Evolutionary conservation across 345 rosid genomes (phyloP), one percentile per base, ranked within the genome.

Genomic region (Trapa bicornis): DNA sequence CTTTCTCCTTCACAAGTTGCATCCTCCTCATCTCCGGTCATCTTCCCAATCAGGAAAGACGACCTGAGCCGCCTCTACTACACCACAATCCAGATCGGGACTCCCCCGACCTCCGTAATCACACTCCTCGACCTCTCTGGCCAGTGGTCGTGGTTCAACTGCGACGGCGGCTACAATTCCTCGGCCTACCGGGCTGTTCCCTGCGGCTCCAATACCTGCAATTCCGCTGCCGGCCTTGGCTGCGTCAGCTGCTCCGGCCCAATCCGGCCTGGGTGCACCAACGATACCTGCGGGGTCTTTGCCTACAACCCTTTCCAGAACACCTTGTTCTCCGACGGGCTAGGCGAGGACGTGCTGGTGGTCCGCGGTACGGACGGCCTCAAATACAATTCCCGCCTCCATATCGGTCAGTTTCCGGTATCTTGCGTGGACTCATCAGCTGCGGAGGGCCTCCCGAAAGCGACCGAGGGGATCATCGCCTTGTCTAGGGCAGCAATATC

Each of bases 1-100:
- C 66, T 69, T 38, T 61, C 66, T 15, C 10, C 60, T 37, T 39
- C 52, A 47, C 61, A 5, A 17, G 47, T 2, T 45, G 69, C 22
- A 11, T 37, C 52, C 67, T 77, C 67, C 68, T 70, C 37, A 47
- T 22, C 65, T 22, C 29, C 29, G 64, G 29, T 76, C 2, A 56
- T 65, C 47, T 54, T 83, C 69, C 89, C 87, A 0, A 69, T 85
- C 53, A 41, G 66, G 5, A 80, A 82, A 65, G 81, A 83, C 70
- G 67, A 70, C 3, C 7, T 76, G 36, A 75, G 82, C 37, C 79
- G 68, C 29, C 88, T 80, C 63, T 76, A 79, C 67, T 72, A 72
- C 68, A 76, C 88, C 70, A 65, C 74, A 16, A 32, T 83, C 47
- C 41, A 72, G 32, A 79, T 75, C 33, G 53, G 82, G 1, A 61